Evolutionary conservation across 345 rosid genomes (phyloP).

Genomic region (Carallia pectinifolia): DNA sequence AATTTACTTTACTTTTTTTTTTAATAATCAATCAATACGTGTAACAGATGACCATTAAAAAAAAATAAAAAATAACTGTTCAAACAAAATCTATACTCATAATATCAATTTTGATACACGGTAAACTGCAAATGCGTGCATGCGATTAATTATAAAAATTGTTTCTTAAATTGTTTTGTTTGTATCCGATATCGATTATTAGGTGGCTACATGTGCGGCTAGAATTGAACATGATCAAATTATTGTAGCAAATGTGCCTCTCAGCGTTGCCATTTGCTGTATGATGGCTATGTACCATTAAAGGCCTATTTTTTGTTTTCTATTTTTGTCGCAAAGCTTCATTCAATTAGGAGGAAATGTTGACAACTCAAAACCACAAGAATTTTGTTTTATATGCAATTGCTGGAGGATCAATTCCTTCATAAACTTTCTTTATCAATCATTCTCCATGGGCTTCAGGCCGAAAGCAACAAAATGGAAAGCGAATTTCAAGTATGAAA

Average conservation of each 20-base stretch:
- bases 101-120: neutral
- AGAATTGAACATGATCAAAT: neutral
- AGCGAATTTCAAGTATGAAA: neutral
- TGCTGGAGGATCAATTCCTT: neutral
- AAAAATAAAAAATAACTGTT: too few species aligned
- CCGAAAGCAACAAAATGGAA: neutral
- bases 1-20: too few species aligned
- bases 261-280: too few species aligned
- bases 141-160: neutral
- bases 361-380: neutral
- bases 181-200: neutral
- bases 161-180: neutral
- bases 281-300: too few species aligned
- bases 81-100: too few species aligned
- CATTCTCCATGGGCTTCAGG: neutral
- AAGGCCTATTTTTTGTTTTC: too few species aligned
- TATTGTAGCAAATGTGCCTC: too few species aligned
- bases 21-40: too few species aligned
- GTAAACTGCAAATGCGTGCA: slow-evolving; percentile 4
- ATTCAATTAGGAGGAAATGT: neutral
- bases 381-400: neutral
- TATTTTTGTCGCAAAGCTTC: too few species aligned
- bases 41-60: too few species aligned
- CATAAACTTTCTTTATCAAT: neutral
- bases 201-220: neutral